Conservation (phyloP, 192 early-diverging fungal species). For the Mortierella hygrophila region DNA sequence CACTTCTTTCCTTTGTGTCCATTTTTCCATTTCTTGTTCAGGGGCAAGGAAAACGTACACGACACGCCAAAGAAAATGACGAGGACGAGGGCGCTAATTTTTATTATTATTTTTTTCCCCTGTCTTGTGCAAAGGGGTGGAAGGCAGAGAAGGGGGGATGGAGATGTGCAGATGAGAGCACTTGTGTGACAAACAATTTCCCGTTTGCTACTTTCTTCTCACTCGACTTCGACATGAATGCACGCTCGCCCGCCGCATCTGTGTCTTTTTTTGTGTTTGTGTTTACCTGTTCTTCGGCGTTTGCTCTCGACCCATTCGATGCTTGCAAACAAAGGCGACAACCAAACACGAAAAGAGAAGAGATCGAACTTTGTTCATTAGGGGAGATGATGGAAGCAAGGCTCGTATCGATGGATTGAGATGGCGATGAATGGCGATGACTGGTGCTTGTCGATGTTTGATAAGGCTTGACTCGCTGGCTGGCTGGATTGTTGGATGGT, state of each 20-base stretch:
- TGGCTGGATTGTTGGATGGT: too few species aligned
- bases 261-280: not conserved
- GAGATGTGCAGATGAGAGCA: not conserved
- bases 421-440: slow-evolving; percentile 3
- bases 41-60: not conserved
- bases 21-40: not conserved
- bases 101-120: not conserved
- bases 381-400: not conserved
- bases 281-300: not conserved
- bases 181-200: slow-evolving; percentile 6
- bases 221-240: not conserved
- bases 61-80: not conserved
- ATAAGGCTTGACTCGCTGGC: not conserved
- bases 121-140: not conserved
- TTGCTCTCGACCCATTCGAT: not conserved
- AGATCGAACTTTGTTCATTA: not conserved
- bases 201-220: not conserved
- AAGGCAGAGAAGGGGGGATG: not conserved
- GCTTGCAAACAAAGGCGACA: not conserved
- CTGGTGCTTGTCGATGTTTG: not conserved
- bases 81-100: not conserved
- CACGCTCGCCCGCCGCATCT: not conserved
- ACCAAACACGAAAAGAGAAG: not conserved
- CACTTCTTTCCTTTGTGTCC: not conserved
- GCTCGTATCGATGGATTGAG: not conserved